Evolutionary conservation across 2,329 filamentous ascomycete genomes (phyloP).

Genomic region (Diatrype stigma): DNA sequence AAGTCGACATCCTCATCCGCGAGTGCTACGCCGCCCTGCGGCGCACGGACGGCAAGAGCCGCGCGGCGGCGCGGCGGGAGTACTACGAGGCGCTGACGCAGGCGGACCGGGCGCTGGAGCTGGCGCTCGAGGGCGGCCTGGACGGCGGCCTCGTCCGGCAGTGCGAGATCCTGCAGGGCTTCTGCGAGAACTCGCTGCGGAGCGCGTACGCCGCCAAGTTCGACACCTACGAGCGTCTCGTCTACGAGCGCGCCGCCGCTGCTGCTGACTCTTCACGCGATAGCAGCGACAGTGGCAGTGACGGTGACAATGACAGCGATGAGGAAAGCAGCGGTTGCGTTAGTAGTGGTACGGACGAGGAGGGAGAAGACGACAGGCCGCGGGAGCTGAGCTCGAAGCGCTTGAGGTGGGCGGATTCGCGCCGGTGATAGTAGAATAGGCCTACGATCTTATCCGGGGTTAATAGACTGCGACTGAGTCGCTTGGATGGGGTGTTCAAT

Average conservation of each 20-base stretch:
- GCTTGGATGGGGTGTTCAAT: no score
- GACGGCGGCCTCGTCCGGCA: not conserved
- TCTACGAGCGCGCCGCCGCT: not conserved
- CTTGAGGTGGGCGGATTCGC: no score
- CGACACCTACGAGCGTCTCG: not conserved
- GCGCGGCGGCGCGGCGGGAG: not conserved
- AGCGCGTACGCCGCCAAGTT: not conserved
- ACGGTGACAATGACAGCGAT: not conserved
- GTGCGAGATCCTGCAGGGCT: not conserved
- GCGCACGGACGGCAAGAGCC: no score
- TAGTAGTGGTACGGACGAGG: no score
- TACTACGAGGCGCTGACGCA: not conserved
- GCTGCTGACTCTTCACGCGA: not conserved
- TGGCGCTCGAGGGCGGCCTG: not conserved
- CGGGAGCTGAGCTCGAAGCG: no score
- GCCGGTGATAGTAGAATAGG: no score
- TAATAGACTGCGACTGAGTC: no score
- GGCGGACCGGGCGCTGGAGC: not conserved
- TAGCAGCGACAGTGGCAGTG: not conserved
- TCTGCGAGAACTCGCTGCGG: not conserved
- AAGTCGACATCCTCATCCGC: no score
- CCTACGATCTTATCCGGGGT: no score
- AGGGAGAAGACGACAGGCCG: no score
- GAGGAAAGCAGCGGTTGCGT: not conserved
- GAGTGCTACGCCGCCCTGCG: no score